A percentile compares a stretch with the other conserved stretches of the same genome.
Conservation (phyloP, 139 green algal genomes). For the Pycnococcus provasolii region DNA sequence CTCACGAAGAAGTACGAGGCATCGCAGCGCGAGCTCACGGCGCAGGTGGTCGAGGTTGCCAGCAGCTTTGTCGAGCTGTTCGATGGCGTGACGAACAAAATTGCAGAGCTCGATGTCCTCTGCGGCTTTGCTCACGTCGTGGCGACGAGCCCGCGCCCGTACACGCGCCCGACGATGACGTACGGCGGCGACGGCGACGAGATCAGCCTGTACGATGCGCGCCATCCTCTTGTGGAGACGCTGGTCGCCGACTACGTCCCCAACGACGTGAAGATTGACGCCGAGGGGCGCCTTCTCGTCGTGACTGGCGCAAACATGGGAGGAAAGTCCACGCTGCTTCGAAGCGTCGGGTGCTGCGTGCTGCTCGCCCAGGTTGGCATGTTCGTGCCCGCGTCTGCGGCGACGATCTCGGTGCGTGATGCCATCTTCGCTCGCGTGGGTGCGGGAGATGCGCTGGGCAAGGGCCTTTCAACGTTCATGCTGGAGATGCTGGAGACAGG, state of each 20-base stretch:
- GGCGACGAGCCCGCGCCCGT: constrained; percentile 55
- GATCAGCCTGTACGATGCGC: constrained; percentile 42
- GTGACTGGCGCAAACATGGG: constrained; percentile 99
- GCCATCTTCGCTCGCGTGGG: constrained; percentile 91
- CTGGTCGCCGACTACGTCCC: constrained; percentile 72
- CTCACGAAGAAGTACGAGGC: constrained; percentile 52
- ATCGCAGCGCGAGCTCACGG: constrained; percentile 39
- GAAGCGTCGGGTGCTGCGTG: constrained; percentile 64
- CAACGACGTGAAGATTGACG: constrained; percentile 41
- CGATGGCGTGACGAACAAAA: constrained; percentile 50
- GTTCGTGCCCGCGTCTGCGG: constrained; percentile 78
- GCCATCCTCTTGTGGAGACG: constrained; percentile 88
- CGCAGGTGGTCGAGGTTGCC: constrained; percentile 74
- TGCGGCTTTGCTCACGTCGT: constrained; percentile 79
- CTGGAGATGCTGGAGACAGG: constrained; percentile 89
- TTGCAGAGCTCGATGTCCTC: constrained; percentile 86
- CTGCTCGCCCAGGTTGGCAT: constrained; percentile 84
- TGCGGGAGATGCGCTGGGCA: constrained; percentile 45
- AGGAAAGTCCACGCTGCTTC: constrained; percentile 93
- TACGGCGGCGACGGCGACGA: constrained; percentile 30
- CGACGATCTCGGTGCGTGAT: constrained; percentile 75
- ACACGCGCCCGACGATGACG: constrained; percentile 47
- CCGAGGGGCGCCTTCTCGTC: constrained; percentile 56
- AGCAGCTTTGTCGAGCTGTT: constrained; percentile 82
- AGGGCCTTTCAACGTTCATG: constrained; percentile 96